Percentiles rank a stretch among this genome's conserved stretches.
Conservation (phyloP, 345 rosid genomes). For the Lepidium sativum region DNA sequence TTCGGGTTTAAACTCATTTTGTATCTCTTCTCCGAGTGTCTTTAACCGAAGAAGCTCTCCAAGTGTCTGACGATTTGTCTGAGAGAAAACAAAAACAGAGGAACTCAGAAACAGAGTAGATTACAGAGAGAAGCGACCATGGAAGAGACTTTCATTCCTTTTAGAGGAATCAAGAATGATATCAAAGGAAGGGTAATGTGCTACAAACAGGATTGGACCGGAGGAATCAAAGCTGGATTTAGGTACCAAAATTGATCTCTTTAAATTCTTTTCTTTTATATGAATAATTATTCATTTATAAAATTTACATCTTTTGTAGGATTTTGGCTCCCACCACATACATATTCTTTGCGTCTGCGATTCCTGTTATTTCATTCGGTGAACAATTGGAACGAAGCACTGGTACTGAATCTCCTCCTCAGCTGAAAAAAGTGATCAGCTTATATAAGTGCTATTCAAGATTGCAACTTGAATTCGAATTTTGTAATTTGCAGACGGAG, state of each 20-base stretch:
- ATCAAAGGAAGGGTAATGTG: slow-evolving; percentile 72
- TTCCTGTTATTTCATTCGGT: slow-evolving; percentile 95
- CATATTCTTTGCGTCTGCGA: slow-evolving; percentile 95
- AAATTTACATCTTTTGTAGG: too few species aligned
- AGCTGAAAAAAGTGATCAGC: neutral
- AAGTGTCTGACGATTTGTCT: slow-evolving; percentile 20
- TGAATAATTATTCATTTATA: neutral
- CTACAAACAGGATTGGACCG: slow-evolving; percentile 87
- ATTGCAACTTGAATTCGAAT: neutral
- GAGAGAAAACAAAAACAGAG: slow-evolving; percentile 5
- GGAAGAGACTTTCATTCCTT: slow-evolving; percentile 90
- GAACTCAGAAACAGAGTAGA: slow-evolving; percentile 11
- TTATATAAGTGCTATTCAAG: neutral
- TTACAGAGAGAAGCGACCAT: slow-evolving; percentile 23
- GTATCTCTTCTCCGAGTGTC: too few species aligned
- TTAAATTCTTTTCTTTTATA: neutral
- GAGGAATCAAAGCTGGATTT: slow-evolving; percentile 72
- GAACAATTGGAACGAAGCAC: slow-evolving; percentile 87
- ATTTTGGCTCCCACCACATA: slow-evolving; percentile 96
- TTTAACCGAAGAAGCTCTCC: slow-evolving; percentile 5
- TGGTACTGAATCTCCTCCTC: slow-evolving; percentile 36
- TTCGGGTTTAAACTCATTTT: neutral
- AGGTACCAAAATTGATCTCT: slow-evolving; percentile 32
- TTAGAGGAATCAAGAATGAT: slow-evolving; percentile 79
- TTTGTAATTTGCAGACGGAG: slow-evolving; percentile 48